Evolutionary conservation across 306 rosid genomes (phyloP), one percentile per base, ranked within the genome.

Genomic region (Hippophae tibetana): DNA sequence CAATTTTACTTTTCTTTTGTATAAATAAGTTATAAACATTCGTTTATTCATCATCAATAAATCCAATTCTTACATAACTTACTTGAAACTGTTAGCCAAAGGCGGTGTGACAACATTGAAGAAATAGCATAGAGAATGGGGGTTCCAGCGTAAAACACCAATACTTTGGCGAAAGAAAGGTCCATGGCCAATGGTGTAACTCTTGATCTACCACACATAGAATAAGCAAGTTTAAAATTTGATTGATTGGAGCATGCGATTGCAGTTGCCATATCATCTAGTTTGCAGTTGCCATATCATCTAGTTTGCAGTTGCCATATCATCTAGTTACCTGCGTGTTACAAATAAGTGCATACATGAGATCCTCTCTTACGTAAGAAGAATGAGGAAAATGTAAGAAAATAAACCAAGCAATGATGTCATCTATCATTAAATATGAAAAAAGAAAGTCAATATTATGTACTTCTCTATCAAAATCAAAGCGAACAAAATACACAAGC

Each of bases 61-160:
- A n/a, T n/a, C n/a, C n/a, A n/a, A n/a, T n/a, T n/a, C n/a, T n/a
- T n/a, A n/a, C n/a, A n/a, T 43, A 47, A 80, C 95, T 81, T 76
- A 84, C 97, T 74, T 77, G 81, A 70, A 81, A 59, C 70, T 64
- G 62, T 69, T 56, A 52, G 61, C 58, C 27, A 74, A 66, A 11
- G 68, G 66, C 57, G 84, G 89, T 9, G 73, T 83, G 57, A 60
- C 26, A 41, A 65, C 65, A 52, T 50, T 47, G 69, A 73, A 71
- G 61, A 74, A 65, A 72, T 58, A 62, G 44, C 77, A 42, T 9
- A 54, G 52, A 71, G 68, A 68, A 69, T 43, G 51, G 47, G 51
- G 78, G 56, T 73, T 76, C 51, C 46, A 76, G 60, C 66, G 47
- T 50, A 58, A 62, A 10, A 62, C 45, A 43, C 44, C 13, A 41